Evolutionary conservation across 176 grass and related monocot genomes (phyloP), one percentile per base, ranked within the genome.

Genomic region (Paspalum notatum): DNA sequence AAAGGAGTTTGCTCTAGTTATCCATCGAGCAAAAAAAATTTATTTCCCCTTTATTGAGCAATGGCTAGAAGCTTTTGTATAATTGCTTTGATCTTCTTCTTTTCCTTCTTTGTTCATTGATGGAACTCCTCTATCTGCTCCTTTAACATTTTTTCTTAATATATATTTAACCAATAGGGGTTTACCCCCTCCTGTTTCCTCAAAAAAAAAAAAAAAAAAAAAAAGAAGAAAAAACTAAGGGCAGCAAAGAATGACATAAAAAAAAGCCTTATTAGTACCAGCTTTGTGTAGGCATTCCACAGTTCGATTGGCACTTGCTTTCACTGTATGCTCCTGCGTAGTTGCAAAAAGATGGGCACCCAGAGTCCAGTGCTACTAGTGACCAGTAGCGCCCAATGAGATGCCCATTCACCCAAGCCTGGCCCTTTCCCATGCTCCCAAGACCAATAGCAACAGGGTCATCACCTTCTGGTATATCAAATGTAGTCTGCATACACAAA

Each of bases 381-480:
- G 88, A 91, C 92, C 95, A 98, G 76, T 94, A 94, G 46, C 95
- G 87, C 61, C 95, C 95, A 86, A 94, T 93, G 45, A 82, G 86
- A 83, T 81, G 45, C 22, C 95, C 92, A 87, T 98, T 98, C 53
- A 98, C 88, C 95, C 95, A 98, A 75, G 81, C 95, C 85, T 94
- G 95, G 7, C 95, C 95, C 77, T 98, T 98, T 57, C 92, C 92
- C 95, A 98, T 94, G 84, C 92, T 94, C 76, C 95, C 95, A 75
- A 98, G 84, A 85, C 85, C 83, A 70, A 98, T 86, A 21, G 95
- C 87, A 57, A 94, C 84, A 43, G 95, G 92, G 50, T 91, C 88
- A 22, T 70, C 87, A 72, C 90, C 95, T 89, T 89, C 47, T 12
- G 95, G 95, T 25, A 74, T 78, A 94, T 91, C 88, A 92, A 94